Base-by-base conservation (phyloP, 2,329 filamentous ascomycete species). In the Blumeria graminis region DNA sequence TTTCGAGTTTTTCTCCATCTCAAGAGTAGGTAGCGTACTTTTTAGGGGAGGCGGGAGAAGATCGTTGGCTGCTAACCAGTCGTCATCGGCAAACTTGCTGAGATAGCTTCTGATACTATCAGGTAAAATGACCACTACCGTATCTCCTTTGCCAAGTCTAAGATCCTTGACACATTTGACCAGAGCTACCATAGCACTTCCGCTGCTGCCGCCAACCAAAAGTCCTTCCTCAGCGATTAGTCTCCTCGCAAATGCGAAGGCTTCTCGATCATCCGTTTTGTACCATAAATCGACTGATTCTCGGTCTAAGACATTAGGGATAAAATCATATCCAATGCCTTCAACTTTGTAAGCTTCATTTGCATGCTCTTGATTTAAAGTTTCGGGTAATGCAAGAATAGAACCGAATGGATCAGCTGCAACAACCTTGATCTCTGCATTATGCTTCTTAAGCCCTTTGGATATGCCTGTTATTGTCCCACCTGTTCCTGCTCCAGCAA, bases 71-170 rank as follows among this genome's bases (percentile, higher is more conserved):
- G 88, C 89, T 57, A 98, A 81, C 93, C 92, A 98, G 73, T 96
- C 92, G 67, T 98, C 93, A 68, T 98, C 92, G 62, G 88, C 88
- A 68, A 98, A 98, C 77, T 98, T 98, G 72, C 84, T 90, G 32
- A 98, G 80, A 69, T 98, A 98, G 70, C 87, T 95, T 65, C 92
- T 79, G 67, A 98, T 96, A 71, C 88, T 94, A 69, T 98, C 92
- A 0, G 92, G 93, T 16, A 95, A 74, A 56, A 98, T 73, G 33
- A 95, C 88, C 33, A 98, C 92, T 0, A 96, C 80, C 1, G 88
- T 80, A 65, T 98, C 89, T 57, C 84, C 84, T 67, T 89, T 84
- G 60, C 78, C 77, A 61, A 94, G 76, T n/a, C 76, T 74, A 56
- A 84, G 72, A 52, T 94, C 88, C 68, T 83, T 81, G 56, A 83